Base-by-base conservation (phyloP, 148 eudicot species). In the Silene uniflora region DNA sequence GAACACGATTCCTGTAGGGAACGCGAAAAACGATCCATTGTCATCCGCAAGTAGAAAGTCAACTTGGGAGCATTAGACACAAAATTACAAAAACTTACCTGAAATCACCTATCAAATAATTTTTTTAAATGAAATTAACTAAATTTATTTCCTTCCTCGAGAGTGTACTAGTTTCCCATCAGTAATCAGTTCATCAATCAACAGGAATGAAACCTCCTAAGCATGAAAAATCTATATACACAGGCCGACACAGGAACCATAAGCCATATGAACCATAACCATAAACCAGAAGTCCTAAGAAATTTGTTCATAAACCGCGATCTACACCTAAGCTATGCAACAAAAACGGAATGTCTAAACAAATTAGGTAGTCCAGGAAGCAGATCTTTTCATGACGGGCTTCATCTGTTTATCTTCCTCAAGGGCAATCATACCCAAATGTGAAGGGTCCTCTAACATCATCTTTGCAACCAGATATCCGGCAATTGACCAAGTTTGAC, bases 361-460 rank as follows among this genome's bases (percentile, higher is more conserved):
- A 52, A 71, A 24, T 55, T 71, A 71, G 74, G 74, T 71, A 25
- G 83, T 81, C 90, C 90, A 89, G 27, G 92, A 89, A 25, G 88
- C 69, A 32, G 92, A 89, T 87, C 90, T 85, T 73, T 54, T 71
- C 74, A 71, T 71, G 19, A 71, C 82, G 85, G 62, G 88, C 87
- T 87, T 84, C 75, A 68, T 88, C 78, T 52, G 74, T 24, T 71
- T 82, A 73, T 89, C 90, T 67, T 87, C 92, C 80, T 89, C 92
- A 18, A 89, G 85, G 16, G 92, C 83, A 68, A 89, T 87, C 88
- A 89, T 89, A 9, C 92, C 90, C 77, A 89, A 75, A 77, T 89
- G 92, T 59, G 92, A 89, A n/a, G 92, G 92, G 76, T 89, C 92
- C 67, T 89, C 92, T 69, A 89, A 54, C 92, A 89, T 66, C 92